Evolutionary conservation across 176 grass and related monocot species (phyloP).

Genomic region (Triticum monococcum): DNA sequence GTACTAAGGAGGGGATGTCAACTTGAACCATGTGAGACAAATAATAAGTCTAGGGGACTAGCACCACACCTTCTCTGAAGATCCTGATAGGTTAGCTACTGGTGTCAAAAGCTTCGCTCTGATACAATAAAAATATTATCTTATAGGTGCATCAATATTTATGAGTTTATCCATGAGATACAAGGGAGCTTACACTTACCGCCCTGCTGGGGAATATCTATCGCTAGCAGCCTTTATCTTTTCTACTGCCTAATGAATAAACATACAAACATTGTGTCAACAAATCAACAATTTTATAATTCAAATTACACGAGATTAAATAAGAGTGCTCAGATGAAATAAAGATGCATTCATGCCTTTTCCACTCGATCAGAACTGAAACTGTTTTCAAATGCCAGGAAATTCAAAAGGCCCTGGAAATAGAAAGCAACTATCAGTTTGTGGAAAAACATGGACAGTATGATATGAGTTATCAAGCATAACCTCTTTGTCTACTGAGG

Average conservation of each 20-base stretch:
- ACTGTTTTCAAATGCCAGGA: constrained; percentile 78
- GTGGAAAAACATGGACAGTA: constrained; percentile 11
- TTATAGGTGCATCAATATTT: constrained; percentile 6
- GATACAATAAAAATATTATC: constrained; percentile 33
- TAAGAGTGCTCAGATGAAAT: neutral
- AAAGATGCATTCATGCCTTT: constrained; percentile 52
- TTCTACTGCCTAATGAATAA: constrained; percentile 69
- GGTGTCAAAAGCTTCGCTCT: constrained; percentile 53
- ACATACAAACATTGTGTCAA: constrained; percentile 26
- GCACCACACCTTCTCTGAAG: constrained; percentile 35
- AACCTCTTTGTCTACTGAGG: constrained; percentile 69
- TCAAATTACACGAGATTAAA: constrained; percentile 19
- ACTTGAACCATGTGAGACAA: constrained; percentile 6
- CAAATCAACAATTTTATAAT: constrained; percentile 1
- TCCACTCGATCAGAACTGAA: constrained; percentile 77
- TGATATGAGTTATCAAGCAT: constrained; percentile 8
- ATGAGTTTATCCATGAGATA: constrained; percentile 22
- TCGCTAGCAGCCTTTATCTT: constrained; percentile 77
- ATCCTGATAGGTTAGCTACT: constrained; percentile 37
- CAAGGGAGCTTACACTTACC: constrained; percentile 47
- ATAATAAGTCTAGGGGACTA: neutral
- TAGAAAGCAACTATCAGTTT: constrained; percentile 17
- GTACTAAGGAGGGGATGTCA: neutral
- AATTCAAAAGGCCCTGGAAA: constrained; percentile 64
- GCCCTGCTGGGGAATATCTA: constrained; percentile 46